Evolutionary conservation across 2,329 filamentous ascomycete genomes (phyloP), one percentile per base, ranked within the genome.

Genomic region (Fusarium caatingaense): DNA sequence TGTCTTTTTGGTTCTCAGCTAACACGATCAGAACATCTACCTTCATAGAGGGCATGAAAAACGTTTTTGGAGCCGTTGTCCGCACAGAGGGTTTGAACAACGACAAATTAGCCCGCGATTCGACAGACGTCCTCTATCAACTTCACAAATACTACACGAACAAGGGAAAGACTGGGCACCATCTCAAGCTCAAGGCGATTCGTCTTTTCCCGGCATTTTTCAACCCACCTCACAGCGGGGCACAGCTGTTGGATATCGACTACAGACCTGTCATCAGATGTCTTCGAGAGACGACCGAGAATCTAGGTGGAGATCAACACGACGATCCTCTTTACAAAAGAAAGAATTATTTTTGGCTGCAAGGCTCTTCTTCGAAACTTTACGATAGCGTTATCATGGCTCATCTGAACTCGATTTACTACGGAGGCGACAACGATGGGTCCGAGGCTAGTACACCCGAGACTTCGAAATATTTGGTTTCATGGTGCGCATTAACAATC

Each of bases 121-220:
- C 42, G 6, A 12, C 10, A 0, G 8, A 32, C 6, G n/a, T 46
- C 0, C 23, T 66, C 12, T 10, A 3, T 2, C 15, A 41, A 3
- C 45, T 66, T 2, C 56, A 67, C 16, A 48, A 18, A 0, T 66
- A 51, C 20, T 59, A 66, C 7, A 40, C 13, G 2, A 56, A 37
- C 5, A 20, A 66, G 2, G 63, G 56, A 1, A 32, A 42, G 3
- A 15, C 34, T 10, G 7, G 51, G 1, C 62, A 66, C 1, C 5
- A 25, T 0, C 41, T 66, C n/a, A 66, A 61, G 3, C 56, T 66
- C 6, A 66, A 62, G 6, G 56, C 56, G 2, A 42, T 66, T 21
- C 56, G 64, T 1, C 11, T 66, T 4, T 66, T 66, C 8, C 64
- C 64, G 4, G 46, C 48, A 16, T 66, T 66, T 34, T 67, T 66